Evolutionary conservation across 371 early-diverging fungal genomes (phyloP).

Genomic region (Rhizopus sp.): DNA sequence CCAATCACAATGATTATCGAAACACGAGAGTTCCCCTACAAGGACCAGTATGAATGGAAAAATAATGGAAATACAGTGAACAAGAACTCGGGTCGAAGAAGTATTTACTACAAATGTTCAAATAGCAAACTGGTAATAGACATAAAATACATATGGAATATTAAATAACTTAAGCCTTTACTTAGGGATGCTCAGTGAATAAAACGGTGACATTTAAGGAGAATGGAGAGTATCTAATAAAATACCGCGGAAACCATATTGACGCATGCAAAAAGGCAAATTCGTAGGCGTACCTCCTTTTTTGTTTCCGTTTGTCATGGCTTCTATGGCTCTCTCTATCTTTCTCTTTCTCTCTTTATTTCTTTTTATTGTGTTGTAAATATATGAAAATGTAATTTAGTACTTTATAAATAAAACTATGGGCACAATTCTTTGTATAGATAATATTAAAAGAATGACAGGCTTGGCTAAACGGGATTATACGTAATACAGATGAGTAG

Average conservation of each 20-base stretch:
- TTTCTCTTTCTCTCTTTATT: no score
- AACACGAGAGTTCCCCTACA: conserved; percentile 44
- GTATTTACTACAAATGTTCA: conserved; percentile 54
- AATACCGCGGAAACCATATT: conserved; percentile 52
- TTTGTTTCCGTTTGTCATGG: no score
- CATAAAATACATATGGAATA: background rate
- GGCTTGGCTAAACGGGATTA: no score
- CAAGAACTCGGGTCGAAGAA: conserved; percentile 49
- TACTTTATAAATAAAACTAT: no score
- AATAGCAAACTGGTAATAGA: conserved; percentile 28
- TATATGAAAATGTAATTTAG: no score
- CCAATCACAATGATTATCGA: conserved; percentile 55
- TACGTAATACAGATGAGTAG: no score
- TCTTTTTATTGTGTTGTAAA: no score
- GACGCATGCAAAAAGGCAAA: conserved; percentile 5
- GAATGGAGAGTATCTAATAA: conserved; percentile 47
- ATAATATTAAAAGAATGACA: no score
- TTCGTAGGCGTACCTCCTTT: no score
- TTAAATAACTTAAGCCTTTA: background rate
- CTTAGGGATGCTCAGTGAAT: conserved; percentile 40
- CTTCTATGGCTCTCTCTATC: no score
- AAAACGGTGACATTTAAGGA: conserved; percentile 54
- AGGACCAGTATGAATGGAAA: conserved; percentile 53
- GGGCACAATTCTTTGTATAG: no score
- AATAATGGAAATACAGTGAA: conserved; percentile 59